A percentile compares a stretch with the other conserved stretches of the same genome.
phyloP scores from a whole-genome alignment of 495 filamentous ascomycete species.

The Mytilinidion resinicola region DNA sequence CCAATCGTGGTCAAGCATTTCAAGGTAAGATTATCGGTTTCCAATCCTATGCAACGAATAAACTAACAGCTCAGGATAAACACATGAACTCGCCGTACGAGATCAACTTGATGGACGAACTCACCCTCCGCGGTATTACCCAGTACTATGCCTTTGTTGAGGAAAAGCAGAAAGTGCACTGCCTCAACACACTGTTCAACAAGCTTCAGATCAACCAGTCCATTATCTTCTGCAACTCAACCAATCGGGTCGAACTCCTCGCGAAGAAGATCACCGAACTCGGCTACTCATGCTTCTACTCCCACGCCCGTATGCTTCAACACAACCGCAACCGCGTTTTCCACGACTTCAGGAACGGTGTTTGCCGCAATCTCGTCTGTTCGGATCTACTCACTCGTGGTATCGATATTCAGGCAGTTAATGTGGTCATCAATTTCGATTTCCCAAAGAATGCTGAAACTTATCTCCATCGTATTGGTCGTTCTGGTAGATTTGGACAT shows the following conservation, averaged over 20 bases:
- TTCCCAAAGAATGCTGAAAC: constrained; percentile 99
- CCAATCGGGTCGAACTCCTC: constrained; percentile 91
- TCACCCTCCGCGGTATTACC: constrained; percentile 94
- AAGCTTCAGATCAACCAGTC: constrained; percentile 99
- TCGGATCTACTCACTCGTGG: constrained; percentile 96
- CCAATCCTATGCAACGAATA: not conserved
- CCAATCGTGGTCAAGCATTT: constrained; percentile 93
- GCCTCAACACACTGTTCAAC: constrained; percentile 95
- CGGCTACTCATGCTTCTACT: constrained; percentile 99
- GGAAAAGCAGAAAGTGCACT: constrained; percentile 99
- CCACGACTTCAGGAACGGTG: constrained; percentile 97
- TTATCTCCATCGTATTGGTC: constrained; percentile 96
- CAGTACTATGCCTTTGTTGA: constrained; percentile 99
- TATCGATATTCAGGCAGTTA: constrained; percentile 99
- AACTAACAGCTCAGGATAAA: constrained; percentile 56
- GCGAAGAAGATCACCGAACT: constrained; percentile 99
- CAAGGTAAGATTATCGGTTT: constrained; percentile 49
- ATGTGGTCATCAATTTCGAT: constrained; percentile 99
- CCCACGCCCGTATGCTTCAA: constrained; percentile 97
- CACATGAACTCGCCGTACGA: constrained; percentile 94
- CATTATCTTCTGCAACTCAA: constrained; percentile 99
- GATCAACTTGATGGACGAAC: constrained; percentile 99
- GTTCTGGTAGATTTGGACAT: constrained; percentile 95
- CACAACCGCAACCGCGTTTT: constrained; percentile 95
- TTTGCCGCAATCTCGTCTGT: constrained; percentile 95